A percentile compares a stretch with the other conserved stretches of the same genome.
Conservation (phyloP, 352 stramenopile species). For the Sclerospora graminicola region DNA sequence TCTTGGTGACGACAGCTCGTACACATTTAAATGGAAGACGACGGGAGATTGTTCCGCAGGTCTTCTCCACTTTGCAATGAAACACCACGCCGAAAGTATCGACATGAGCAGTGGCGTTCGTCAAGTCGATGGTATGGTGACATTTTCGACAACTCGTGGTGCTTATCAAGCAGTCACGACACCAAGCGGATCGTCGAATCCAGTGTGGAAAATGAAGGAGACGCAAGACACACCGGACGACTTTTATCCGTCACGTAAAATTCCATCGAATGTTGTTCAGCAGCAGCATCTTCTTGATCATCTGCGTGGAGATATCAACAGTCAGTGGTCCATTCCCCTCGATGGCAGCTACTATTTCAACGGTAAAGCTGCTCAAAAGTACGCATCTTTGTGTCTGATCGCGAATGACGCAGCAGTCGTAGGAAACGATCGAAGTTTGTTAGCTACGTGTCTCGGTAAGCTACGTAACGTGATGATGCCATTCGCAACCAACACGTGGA, state of each 20-base stretch:
- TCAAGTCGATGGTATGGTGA: neutral
- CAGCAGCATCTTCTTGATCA: slow-evolving; percentile 31
- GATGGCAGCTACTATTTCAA: slow-evolving; percentile 63
- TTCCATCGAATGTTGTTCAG: slow-evolving; percentile 15
- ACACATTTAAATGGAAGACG: slow-evolving; percentile 53
- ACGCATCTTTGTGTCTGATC: slow-evolving; percentile 50
- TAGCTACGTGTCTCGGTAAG: slow-evolving; percentile 20
- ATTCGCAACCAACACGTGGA: slow-evolving; percentile 38
- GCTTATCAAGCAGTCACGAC: slow-evolving; percentile 33
- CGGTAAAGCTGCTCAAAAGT: slow-evolving; percentile 49
- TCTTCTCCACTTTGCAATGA: slow-evolving; percentile 48
- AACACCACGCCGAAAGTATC: slow-evolving; percentile 39
- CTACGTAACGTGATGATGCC: slow-evolving; percentile 21
- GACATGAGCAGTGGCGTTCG: slow-evolving; percentile 8
- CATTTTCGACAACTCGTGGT: slow-evolving; percentile 46
- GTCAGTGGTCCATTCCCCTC: slow-evolving; percentile 31
- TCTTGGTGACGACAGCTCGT: slow-evolving; percentile 33
- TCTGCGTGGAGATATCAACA: slow-evolving; percentile 31
- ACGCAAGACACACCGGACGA: slow-evolving; percentile 23
- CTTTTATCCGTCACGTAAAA: slow-evolving; percentile 38
- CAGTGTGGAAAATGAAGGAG: slow-evolving; percentile 41
- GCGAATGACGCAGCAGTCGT: slow-evolving; percentile 33
- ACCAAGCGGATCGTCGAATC: slow-evolving; percentile 4
- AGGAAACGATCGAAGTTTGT: slow-evolving; percentile 23
- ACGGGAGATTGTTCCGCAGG: slow-evolving; percentile 35